Base-by-base conservation (phyloP, 139 green algal genomes). In the Chlamydomonas eustigma region DNA sequence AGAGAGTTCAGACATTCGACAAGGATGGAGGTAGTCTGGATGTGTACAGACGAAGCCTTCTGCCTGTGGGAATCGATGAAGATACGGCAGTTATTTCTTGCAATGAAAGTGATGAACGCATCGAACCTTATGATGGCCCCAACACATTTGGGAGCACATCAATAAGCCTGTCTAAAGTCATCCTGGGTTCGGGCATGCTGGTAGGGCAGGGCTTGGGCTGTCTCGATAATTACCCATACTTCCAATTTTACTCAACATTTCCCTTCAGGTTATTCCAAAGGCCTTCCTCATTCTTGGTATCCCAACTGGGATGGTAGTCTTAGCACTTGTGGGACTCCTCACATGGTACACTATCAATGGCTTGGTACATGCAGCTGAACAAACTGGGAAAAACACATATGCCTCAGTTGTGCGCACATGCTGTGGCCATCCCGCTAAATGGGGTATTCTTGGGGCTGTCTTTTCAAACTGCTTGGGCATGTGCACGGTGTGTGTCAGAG, bases 401-500 rank as follows among this genome's bases (percentile, higher is more conserved):
- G 44, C 44, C 12, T 12, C 44, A 18, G 44, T 58, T 58, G 44
- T 58, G 44, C 44, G 44, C 44, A 58, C 44, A 12, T 58, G 44
- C 44, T 58, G 44, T 18, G 44, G 44, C 12, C 44, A 58, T 58
- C 44, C 44, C 18, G 44, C 44, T 18, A 58, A 58, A 58, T 58
- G 44, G 44, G 44, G 44, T 18, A 58, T 58, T 58, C 44, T 58
- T 58, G 44, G 44, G 44, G 44, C 44, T 28, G 44, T 58, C 12
- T 58, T 58, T 58, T 12, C 44, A 58, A 58, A 58, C 44, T 58
- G 44, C 44, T 18, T 58, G 44, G 44, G 44, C 44, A 58, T 58
- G 44, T 58, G 44, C 44, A 58, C 44, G 44, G 44, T 58, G 44
- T 28, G 44, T 58, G n/a, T n/a, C n/a, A n/a, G n/a, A n/a, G n/a